Evolutionary conservation across 2,329 filamentous ascomycete genomes (phyloP).

Genomic region (Cladophialophora immunda): DNA sequence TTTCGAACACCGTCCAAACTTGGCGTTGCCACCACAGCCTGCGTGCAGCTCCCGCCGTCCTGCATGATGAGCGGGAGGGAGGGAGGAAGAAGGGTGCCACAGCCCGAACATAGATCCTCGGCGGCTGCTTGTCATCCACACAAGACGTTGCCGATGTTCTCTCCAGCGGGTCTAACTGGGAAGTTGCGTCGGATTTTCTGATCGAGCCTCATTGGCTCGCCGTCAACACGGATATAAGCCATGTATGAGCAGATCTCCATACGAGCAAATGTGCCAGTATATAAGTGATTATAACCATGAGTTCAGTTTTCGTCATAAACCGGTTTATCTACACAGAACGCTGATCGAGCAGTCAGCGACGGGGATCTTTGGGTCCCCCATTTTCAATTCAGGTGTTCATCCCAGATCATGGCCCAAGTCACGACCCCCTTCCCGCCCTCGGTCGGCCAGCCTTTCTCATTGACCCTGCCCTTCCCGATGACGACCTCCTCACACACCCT

Average conservation of each 20-base stretch:
- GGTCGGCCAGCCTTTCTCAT: slow-evolving; percentile 36
- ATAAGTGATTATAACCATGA: background rate
- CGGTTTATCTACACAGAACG: background rate
- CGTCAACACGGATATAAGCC: background rate
- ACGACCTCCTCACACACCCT: slow-evolving; percentile 38
- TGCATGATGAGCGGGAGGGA: background rate
- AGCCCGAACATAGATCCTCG: background rate
- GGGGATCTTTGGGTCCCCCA: background rate
- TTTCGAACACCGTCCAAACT: background rate
- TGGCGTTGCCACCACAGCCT: background rate
- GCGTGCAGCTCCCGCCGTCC: background rate
- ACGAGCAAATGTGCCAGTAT: slow-evolving; percentile 1
- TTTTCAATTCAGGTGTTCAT: slow-evolving; percentile 35
- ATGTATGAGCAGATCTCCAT: background rate
- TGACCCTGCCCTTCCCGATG: slow-evolving; percentile 37
- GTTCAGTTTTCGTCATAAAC: background rate
- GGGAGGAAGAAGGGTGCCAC: background rate
- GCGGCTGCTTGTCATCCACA: background rate
- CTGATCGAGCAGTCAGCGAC: background rate
- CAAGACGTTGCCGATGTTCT: background rate
- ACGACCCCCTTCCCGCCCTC: slow-evolving; percentile 38
- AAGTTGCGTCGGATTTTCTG: background rate
- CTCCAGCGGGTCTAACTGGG: background rate
- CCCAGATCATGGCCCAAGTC: slow-evolving; percentile 40
- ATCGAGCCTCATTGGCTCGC: background rate